Base-by-base conservation (phyloP, 148 eudicot species). In the Spergularia bocconei region DNA sequence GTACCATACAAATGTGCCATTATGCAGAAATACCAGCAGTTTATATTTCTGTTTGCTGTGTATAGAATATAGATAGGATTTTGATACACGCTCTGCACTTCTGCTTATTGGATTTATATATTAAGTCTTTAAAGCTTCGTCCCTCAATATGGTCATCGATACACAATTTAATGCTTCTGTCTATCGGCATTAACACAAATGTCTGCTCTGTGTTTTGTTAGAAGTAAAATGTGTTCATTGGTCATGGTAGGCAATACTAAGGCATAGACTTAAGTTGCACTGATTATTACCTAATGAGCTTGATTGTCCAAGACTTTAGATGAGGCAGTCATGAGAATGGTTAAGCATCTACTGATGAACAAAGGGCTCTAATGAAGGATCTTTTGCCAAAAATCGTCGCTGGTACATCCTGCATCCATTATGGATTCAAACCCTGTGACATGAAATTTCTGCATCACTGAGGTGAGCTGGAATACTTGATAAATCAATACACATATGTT, bases 121-220 rank as follows among this genome's bases (percentile, higher is more conserved):
- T 67, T 20, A 67, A 9, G 25, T 67, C 33, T 67, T 23, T 23
- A 61, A 44, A 48, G 29, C 70, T 67, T 17, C 20, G 39, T 68
- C 44, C 12, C 21, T 33, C 7, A 47, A 13, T 52, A 13, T 29
- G 60, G 44, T 69, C 57, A 50, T 52, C 23, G 72, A 69, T 69
- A 50, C 55, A 50, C 15, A n/a, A 4, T 19, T 44, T 53, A 51
- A 29, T 44, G 48, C 48, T 44, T 44, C 10, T 59, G 3, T 4
- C 9, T 29, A 4, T 10, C 36, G 16, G 13, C 21, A 7, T 65
- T 39, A 65, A 65, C 23, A 39, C 5, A 64, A 38, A 15, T 64
- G 68, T 38, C 50, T 38, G 11, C 68, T 64, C n/a, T 16, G 48
- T 65, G 69, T 39, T 65, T 16, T 59, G 63, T 65, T 17, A 39